These are phyloP conservation scores for Colletotrichum simmondsii DNA, from an alignment of 2,329 filamentous ascomycete species.

Conservation along the genomic window DNA sequence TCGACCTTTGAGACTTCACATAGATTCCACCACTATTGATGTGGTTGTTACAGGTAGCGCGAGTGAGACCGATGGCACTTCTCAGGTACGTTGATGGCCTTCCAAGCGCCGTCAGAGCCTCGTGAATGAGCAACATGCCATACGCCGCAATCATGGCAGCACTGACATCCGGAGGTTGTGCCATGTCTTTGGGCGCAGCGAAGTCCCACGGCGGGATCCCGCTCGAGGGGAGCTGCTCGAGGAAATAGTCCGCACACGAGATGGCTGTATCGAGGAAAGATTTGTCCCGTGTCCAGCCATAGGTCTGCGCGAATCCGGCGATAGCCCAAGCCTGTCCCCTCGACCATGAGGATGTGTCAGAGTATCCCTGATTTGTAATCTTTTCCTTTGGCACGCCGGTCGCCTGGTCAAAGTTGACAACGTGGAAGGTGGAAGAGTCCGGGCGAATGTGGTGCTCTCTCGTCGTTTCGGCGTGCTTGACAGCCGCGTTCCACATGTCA, in stretches of 20 bases:
- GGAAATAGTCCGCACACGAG: constrained; percentile 57
- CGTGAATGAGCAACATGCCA: constrained; percentile 49
- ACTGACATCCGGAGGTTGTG: constrained; percentile 47
- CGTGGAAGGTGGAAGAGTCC: constrained; percentile 52
- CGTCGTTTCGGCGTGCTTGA: constrained; percentile 51
- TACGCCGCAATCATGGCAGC: constrained; percentile 50
- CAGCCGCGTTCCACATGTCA: constrained; percentile 46
- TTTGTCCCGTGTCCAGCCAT: constrained; percentile 54
- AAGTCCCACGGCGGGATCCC: constrained; percentile 62
- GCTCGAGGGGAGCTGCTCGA: constrained; percentile 48
- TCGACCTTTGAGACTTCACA: neutral
- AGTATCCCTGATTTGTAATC: constrained; percentile 60
- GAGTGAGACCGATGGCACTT: constrained; percentile 40
- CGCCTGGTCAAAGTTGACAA: constrained; percentile 56
- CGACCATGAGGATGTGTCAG: constrained; percentile 56
- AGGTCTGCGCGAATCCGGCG: constrained; percentile 57
- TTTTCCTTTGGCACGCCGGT: constrained; percentile 51
- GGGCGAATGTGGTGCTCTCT: constrained; percentile 50
- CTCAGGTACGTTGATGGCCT: constrained; percentile 41
- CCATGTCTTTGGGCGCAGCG: constrained; percentile 42
- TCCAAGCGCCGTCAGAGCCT: constrained; percentile 37
- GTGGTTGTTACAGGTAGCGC: constrained; percentile 38
- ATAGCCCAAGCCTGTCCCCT: constrained; percentile 62
- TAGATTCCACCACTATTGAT: constrained; percentile 39
- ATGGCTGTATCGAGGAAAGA: constrained; percentile 55